Evolutionary conservation across 176 grass and related monocot genomes (phyloP).

Genomic region (Oryza glaberrima): DNA sequence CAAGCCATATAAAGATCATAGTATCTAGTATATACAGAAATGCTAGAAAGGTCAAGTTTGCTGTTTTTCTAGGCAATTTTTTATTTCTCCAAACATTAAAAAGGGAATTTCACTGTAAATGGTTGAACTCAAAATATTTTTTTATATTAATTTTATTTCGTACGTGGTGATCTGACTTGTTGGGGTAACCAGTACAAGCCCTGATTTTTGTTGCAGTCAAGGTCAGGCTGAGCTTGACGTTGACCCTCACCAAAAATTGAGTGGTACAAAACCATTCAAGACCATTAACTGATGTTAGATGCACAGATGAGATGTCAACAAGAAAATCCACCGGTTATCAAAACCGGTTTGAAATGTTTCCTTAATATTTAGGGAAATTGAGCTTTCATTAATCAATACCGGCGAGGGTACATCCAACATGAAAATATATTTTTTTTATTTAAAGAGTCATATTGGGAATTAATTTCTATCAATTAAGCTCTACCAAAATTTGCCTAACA

Average conservation of each 20-base stretch:
- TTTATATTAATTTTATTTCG: neutral
- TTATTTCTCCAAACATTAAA: neutral
- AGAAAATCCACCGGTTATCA: neutral
- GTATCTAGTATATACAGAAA: neutral
- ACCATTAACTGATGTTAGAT: neutral
- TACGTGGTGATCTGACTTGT: neutral
- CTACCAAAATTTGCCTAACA: neutral
- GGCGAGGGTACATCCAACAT: neutral
- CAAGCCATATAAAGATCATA: neutral
- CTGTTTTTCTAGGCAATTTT: neutral
- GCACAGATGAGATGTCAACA: neutral
- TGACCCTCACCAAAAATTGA: conserved; percentile 6
- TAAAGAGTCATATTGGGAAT: neutral
- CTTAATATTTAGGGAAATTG: neutral
- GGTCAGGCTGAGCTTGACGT: neutral
- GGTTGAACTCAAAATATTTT: neutral
- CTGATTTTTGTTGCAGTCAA: neutral
- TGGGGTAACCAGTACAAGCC: neutral
- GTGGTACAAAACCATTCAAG: neutral
- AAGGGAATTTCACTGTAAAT: neutral
- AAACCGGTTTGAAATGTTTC: neutral
- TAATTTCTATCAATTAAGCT: neutral
- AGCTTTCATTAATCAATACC: neutral
- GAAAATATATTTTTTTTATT: neutral
- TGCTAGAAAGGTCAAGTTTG: neutral